Evolutionary conservation across 257 asterid species (phyloP).

Genomic region (Jaltomata sinuosa): DNA sequence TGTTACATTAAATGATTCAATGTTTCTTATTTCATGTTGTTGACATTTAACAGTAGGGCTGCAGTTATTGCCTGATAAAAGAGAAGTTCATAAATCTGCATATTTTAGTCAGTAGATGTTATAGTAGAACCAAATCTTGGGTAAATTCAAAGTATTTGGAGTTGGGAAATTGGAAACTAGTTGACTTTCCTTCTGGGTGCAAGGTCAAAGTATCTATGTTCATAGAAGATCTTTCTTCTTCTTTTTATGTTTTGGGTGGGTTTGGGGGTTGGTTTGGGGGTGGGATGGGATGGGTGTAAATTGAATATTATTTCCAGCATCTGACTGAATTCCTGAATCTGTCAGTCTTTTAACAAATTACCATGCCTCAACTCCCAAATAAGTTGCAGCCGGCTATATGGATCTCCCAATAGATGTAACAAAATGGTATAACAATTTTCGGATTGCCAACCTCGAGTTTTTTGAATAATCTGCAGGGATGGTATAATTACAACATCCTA

Average conservation of each 20-base stretch:
- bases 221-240: background rate
- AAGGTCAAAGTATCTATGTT: background rate
- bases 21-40: background rate
- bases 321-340: background rate
- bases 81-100: background rate
- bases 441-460: background rate
- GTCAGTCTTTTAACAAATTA: background rate
- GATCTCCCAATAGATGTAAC: background rate
- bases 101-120: background rate
- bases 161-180: background rate
- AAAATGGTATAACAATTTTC: background rate
- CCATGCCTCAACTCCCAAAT: background rate
- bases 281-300: background rate
- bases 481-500: slow-evolving; percentile 17
- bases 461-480: slow-evolving; percentile 19
- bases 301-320: background rate
- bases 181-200: background rate
- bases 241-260: background rate
- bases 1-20: background rate
- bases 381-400: background rate
- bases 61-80: background rate
- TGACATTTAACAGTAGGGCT: background rate
- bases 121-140: background rate
- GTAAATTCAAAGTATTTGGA: background rate
- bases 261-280: background rate